Evolutionary conservation across 805 yeast genomes (phyloP).

Genomic region (Barnettozyma wickerhamii): DNA sequence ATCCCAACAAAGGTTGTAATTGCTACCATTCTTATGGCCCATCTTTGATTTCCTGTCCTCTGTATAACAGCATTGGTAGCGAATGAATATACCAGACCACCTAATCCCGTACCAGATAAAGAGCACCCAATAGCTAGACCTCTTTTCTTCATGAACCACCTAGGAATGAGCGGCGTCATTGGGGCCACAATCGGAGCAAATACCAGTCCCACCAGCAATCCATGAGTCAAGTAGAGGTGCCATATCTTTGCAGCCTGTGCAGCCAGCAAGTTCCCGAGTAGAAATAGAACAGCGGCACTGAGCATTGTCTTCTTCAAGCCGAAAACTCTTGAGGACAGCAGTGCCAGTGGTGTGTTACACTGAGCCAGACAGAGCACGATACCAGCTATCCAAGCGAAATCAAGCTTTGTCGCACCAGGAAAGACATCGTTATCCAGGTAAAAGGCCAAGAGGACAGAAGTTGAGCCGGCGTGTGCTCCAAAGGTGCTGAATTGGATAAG

Average conservation of each 20-base stretch:
- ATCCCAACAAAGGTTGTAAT: conserved; percentile 33
- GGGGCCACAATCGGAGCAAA: conserved; percentile 55
- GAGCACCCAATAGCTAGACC: conserved; percentile 48
- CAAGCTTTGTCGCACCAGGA: conserved; percentile 50
- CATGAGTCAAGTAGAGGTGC: conserved; percentile 67
- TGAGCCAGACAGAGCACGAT: conserved; percentile 53
- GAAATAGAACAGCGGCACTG: conserved; percentile 46
- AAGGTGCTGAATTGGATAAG: conserved; percentile 56
- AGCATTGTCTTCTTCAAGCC: conserved; percentile 45
- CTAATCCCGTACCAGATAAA: conserved; percentile 48
- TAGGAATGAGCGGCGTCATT: conserved; percentile 56
- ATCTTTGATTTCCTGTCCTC: conserved; percentile 36
- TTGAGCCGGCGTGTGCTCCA: conserved; percentile 53
- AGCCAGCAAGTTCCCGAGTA: conserved; percentile 54
- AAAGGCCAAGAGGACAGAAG: conserved; percentile 51
- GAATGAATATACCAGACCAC: conserved; percentile 43
- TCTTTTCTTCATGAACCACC: conserved; percentile 62
- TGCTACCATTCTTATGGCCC: conserved; percentile 45
- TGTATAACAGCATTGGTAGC: conserved; percentile 39
- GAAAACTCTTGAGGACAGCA: conserved; percentile 41
- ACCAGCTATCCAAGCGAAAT: conserved; percentile 66
- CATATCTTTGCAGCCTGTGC: conserved; percentile 53
- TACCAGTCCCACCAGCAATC: conserved; percentile 51
- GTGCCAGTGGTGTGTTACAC: conserved; percentile 53
- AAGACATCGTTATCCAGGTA: conserved; percentile 48